Percentiles rank a stretch among this genome's conserved stretches.
phyloP scores from a whole-genome alignment of 1,284 basidiomycete species.

The Ustilago nuda region DNA sequence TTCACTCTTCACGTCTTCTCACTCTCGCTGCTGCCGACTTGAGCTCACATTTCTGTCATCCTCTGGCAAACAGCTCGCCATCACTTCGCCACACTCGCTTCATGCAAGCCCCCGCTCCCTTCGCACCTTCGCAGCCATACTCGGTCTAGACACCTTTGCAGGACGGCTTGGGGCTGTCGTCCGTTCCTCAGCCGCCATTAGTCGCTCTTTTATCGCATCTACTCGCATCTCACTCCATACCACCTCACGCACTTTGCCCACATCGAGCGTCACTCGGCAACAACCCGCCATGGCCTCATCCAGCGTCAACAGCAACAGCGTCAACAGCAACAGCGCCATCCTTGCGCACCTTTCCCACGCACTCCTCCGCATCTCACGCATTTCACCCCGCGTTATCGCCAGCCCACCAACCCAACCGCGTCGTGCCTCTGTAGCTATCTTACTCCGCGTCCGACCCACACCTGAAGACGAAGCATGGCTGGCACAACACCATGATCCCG shows the following conservation, averaged over 20 bases:
- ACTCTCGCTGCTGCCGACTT: background rate
- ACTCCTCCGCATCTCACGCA: slow-evolving; percentile 61
- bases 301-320: slow-evolving; percentile 28
- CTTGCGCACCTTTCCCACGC: slow-evolving; percentile 62
- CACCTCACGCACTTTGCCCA: background rate
- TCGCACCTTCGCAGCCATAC: slow-evolving; percentile 30
- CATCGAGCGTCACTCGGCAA: background rate
- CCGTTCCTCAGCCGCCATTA: slow-evolving; percentile 13
- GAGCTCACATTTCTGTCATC: background rate
- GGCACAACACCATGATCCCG: slow-evolving; percentile 50
- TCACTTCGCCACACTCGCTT: background rate
- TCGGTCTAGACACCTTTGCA: slow-evolving; percentile 20
- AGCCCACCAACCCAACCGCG: slow-evolving; percentile 67
- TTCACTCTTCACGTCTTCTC: background rate
- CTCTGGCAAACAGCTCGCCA: background rate
- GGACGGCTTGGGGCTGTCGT: slow-evolving; percentile 37
- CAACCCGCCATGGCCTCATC: slow-evolving; percentile 37
- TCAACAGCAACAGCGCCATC: slow-evolving; percentile 43
- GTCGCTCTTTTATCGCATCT: slow-evolving; percentile 14
- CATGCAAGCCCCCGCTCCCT: background rate
- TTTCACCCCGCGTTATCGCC: slow-evolving; percentile 62
- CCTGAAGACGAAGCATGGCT: slow-evolving; percentile 64
- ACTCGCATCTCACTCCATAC: background rate
- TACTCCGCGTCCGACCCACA: slow-evolving; percentile 62
- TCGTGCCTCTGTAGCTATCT: slow-evolving; percentile 67